These are phyloP conservation scores for Cinnamomum micranthum DNA, from an alignment of 164 flowering plant species.

Conservation along the genomic window DNA sequence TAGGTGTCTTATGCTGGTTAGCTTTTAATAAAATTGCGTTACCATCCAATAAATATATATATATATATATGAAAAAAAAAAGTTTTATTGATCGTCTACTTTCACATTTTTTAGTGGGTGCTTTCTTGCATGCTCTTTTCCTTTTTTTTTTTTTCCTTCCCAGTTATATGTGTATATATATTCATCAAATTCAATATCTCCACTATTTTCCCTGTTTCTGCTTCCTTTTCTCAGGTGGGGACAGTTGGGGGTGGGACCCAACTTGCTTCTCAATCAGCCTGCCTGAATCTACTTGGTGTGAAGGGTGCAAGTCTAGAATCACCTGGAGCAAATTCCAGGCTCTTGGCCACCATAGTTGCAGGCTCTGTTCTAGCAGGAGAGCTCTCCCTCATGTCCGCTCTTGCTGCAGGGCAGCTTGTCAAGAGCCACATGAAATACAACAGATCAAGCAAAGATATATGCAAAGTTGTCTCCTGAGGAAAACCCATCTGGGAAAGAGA, in stretches of 20 bases:
- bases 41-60: too few species aligned
- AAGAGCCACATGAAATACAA: conserved; percentile 77
- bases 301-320: conserved; percentile 58
- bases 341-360: conserved; percentile 60
- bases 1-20: too few species aligned
- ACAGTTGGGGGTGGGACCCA: conserved; percentile 79
- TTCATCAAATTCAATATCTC: neutral
- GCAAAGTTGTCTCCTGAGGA: neutral
- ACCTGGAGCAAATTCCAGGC: conserved; percentile 57
- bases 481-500: too few species aligned
- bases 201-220: neutral
- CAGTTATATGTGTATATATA: neutral
- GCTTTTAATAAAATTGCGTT: too few species aligned
- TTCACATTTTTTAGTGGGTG: too few species aligned
- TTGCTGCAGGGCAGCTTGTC: conserved; percentile 71
- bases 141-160: too few species aligned
- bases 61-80: too few species aligned
- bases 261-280: conserved; percentile 73
- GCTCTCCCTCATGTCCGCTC: conserved; percentile 74
- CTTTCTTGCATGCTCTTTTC: too few species aligned
- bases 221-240: conserved; percentile 40
- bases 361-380: conserved; percentile 75
- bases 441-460: conserved; percentile 50
- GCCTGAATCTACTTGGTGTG: conserved; percentile 62
- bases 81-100: too few species aligned